These are phyloP conservation scores for Phytophthora sp. DNA, from an alignment of 352 stramenopile genomes.

Conservation along the genomic window DNA sequence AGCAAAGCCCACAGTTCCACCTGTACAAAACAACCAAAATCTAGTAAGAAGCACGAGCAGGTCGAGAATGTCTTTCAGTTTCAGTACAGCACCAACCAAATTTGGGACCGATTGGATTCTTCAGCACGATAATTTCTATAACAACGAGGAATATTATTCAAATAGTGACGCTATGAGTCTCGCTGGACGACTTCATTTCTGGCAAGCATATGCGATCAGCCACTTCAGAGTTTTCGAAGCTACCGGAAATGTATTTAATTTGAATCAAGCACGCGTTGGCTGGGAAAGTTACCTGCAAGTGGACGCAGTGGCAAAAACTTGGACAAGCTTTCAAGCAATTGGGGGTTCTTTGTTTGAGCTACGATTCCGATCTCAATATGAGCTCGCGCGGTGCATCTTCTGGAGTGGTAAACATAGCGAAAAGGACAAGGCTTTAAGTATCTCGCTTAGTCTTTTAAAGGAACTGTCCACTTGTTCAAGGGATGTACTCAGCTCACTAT, in stretches of 20 bases:
- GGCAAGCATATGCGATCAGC: constrained; percentile 59
- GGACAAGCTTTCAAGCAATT: constrained; percentile 22
- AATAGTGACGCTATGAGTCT: constrained; percentile 7
- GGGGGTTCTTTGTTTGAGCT: constrained; percentile 23
- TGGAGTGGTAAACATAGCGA: constrained; percentile 37
- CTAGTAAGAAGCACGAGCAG: constrained; percentile 11
- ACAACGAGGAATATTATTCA: background rate
- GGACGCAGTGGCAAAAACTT: constrained; percentile 19
- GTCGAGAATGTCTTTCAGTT: constrained; percentile 61
- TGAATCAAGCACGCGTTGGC: constrained; percentile 46
- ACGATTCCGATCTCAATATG: constrained; percentile 36
- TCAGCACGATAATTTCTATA: background rate
- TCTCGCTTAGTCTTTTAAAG: constrained; percentile 30
- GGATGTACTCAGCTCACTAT: background rate
- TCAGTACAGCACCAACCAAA: constrained; percentile 42
- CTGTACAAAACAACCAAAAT: background rate
- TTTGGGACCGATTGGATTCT: constrained; percentile 42
- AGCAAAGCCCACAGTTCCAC: background rate
- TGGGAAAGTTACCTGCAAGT: constrained; percentile 50
- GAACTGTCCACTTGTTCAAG: background rate
- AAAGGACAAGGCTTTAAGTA: constrained; percentile 22
- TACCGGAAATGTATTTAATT: constrained; percentile 47
- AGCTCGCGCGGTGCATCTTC: constrained; percentile 51
- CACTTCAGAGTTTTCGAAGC: constrained; percentile 63
- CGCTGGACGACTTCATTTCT: constrained; percentile 49